phyloP scores from a whole-genome alignment of 2,329 filamentous ascomycete genomes.

The Dryadomyces quercivorus region DNA sequence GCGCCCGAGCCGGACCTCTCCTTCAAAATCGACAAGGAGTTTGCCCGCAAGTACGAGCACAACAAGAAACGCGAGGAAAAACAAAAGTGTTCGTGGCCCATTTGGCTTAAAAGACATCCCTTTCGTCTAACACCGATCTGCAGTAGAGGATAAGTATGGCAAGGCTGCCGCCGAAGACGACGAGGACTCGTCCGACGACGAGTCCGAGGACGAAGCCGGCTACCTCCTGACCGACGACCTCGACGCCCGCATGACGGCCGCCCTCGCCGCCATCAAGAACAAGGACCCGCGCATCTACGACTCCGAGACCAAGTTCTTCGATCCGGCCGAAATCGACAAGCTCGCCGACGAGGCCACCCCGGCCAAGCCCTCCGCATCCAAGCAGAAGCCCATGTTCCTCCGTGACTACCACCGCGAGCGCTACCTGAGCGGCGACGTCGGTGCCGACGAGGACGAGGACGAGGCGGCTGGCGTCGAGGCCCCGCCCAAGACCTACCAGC shows the following conservation, averaged over 20 bases:
- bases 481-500: conserved; percentile 44
- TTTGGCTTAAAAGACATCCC: neutral
- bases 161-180: conserved; percentile 31
- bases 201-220: conserved; percentile 82
- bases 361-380: conserved; percentile 33
- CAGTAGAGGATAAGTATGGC: conserved; percentile 80
- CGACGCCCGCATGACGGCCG: conserved; percentile 78
- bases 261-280: conserved; percentile 72
- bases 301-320: conserved; percentile 59
- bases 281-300: conserved; percentile 93
- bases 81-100: conserved; percentile 45
- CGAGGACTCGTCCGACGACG: conserved; percentile 51
- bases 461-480: conserved; percentile 32
- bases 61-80: conserved; percentile 94
- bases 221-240: conserved; percentile 76
- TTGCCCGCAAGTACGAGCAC: conserved; percentile 79
- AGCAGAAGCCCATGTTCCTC: conserved; percentile 74
- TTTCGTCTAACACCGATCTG: conserved; percentile 11
- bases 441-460: conserved; percentile 45
- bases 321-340: conserved; percentile 48
- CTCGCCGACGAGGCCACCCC: conserved; percentile 14
- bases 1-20: conserved; percentile 19
- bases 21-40: conserved; percentile 84
- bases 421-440: conserved; percentile 58
- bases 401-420: conserved; percentile 88